phyloP scores from a whole-genome alignment of 352 stramenopile species.

The Phytophthora sp. region DNA sequence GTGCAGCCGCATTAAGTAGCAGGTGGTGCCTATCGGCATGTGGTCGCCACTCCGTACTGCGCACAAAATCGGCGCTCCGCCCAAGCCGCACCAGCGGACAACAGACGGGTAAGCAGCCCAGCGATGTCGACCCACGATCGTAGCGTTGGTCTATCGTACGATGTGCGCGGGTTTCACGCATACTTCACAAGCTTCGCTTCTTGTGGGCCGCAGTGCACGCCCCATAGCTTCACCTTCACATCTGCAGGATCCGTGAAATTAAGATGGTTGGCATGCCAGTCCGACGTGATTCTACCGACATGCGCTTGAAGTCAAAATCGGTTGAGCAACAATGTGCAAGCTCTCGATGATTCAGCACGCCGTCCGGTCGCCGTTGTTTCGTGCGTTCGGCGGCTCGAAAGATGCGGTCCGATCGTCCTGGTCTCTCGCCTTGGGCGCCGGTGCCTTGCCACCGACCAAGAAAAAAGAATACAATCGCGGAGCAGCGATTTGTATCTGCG shows the following conservation, averaged over 20 bases:
- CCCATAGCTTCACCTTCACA: constrained; percentile 20
- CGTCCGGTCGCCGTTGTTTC: constrained; percentile 14
- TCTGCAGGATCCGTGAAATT: constrained; percentile 14
- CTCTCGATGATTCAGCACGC: background rate
- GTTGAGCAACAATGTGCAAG: constrained; percentile 8
- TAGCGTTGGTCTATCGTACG: constrained; percentile 17
- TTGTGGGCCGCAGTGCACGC: no score
- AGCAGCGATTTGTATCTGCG: constrained; percentile 33
- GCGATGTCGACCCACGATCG: constrained; percentile 16
- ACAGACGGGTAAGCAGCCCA: constrained; percentile 22
- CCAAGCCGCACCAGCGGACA: constrained; percentile 4
- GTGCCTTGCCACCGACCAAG: constrained; percentile 1
- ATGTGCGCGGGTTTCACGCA: constrained; percentile 17
- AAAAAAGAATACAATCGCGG: constrained; percentile 24
- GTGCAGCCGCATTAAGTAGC: constrained; percentile 15
- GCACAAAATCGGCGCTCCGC: constrained; percentile 7
- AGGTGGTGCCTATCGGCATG: constrained; percentile 12
- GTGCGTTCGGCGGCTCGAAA: constrained; percentile 24
- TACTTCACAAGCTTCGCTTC: background rate
- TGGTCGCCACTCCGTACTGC: constrained; percentile 17
- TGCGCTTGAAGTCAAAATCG: background rate
- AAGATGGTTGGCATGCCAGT: constrained; percentile 22
- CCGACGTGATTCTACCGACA: constrained; percentile 1
- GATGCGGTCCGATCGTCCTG: constrained; percentile 21
- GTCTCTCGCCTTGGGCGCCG: constrained; percentile 16